Percentiles rank a stretch among this genome's conserved stretches.
Conservation (phyloP, 306 rosid genomes). For the Sophora flavescens region DNA sequence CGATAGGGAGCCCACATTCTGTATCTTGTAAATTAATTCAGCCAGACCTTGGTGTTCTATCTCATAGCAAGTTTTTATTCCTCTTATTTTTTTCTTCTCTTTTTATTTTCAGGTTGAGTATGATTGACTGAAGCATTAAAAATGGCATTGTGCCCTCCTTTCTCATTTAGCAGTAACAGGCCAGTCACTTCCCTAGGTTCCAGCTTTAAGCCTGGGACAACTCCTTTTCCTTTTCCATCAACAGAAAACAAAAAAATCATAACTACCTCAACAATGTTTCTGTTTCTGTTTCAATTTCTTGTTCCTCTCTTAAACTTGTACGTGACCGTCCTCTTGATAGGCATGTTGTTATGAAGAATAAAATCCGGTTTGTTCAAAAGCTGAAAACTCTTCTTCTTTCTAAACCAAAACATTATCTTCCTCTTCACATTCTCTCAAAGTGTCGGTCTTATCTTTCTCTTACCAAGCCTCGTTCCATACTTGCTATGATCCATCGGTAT, state of each 20-base stretch:
- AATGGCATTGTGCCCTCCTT: slow-evolving; percentile 59
- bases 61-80: slow-evolving; percentile 10
- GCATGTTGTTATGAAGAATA: slow-evolving; percentile 74
- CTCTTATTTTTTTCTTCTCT: background rate
- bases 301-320: slow-evolving; percentile 74
- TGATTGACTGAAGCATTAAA: slow-evolving; percentile 28
- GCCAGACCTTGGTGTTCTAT: slow-evolving; percentile 1
- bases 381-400: slow-evolving; percentile 84
- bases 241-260: slow-evolving; percentile 38
- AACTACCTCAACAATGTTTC: slow-evolving; percentile 25
- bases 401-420: slow-evolving; percentile 83
- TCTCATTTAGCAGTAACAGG: slow-evolving; percentile 50
- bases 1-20: background rate
- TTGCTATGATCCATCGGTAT: slow-evolving; percentile 84
- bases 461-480: slow-evolving; percentile 69
- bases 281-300: slow-evolving; percentile 53
- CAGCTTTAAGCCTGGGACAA: slow-evolving; percentile 49
- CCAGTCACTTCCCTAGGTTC: slow-evolving; percentile 49
- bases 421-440: slow-evolving; percentile 74
- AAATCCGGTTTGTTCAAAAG: slow-evolving; percentile 83
- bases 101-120: slow-evolving; percentile 44
- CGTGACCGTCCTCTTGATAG: slow-evolving; percentile 73
- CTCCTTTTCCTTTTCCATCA: slow-evolving; percentile 42
- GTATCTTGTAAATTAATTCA: slow-evolving; percentile 7
- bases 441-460: slow-evolving; percentile 81